phyloP scores from a whole-genome alignment of 106 monocot species.

The Allium cepa region DNA sequence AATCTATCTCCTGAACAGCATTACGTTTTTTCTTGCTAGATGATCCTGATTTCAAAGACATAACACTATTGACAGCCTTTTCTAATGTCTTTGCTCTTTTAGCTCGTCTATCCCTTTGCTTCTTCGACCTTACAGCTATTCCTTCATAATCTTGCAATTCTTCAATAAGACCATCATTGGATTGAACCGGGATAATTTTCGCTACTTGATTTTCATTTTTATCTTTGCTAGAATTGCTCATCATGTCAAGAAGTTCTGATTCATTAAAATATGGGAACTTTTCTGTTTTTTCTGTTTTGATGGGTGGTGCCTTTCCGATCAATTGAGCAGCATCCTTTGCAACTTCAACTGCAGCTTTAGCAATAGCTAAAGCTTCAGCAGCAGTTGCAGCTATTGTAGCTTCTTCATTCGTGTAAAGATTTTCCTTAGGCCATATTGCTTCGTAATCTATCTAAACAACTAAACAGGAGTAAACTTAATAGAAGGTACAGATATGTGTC shows the following conservation, averaged over 20 bases:
- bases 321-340: constrained; percentile 77
- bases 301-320: constrained; percentile 14
- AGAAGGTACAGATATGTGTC: constrained; percentile 1
- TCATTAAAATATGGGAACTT: constrained; percentile 8
- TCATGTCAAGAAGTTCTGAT: not conserved
- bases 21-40: constrained; percentile 52
- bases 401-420: constrained; percentile 44
- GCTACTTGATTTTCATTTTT: constrained; percentile 5
- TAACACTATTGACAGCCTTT: constrained; percentile 22
- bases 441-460: constrained; percentile 27
- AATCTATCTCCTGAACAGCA: constrained; percentile 49
- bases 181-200: not conserved
- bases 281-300: constrained; percentile 25
- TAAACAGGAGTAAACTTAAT: not conserved
- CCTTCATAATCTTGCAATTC: constrained; percentile 6
- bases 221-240: not conserved
- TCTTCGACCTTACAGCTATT: constrained; percentile 59
- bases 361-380: constrained; percentile 81
- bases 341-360: constrained; percentile 79
- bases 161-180: constrained; percentile 10
- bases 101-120: constrained; percentile 67
- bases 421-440: constrained; percentile 25
- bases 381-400: constrained; percentile 69
- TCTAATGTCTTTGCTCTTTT: constrained; percentile 59
- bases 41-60: constrained; percentile 37